Evolutionary conservation across 495 filamentous ascomycete genomes (phyloP).

Genomic region (Penicillium paxilli): DNA sequence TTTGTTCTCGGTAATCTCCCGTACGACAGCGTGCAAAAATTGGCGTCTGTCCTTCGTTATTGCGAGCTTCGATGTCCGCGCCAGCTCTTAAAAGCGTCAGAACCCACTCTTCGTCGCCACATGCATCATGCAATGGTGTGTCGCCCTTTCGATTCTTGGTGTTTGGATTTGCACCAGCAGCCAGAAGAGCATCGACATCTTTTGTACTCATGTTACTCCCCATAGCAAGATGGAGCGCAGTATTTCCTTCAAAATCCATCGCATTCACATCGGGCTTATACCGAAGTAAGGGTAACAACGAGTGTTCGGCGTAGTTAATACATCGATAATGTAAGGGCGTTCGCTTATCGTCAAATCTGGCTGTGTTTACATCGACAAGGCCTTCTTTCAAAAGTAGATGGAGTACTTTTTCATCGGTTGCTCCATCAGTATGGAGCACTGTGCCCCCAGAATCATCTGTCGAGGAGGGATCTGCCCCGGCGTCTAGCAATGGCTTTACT

Average conservation of each 20-base stretch:
- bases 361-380: constrained; percentile 13
- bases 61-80: constrained; percentile 17
- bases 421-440: constrained; percentile 11
- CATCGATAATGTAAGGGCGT: constrained; percentile 1
- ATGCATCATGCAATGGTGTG: constrained; percentile 11
- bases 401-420: constrained; percentile 7
- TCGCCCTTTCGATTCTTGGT: constrained; percentile 13
- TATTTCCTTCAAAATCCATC: not conserved
- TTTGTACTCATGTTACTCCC: not conserved
- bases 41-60: constrained; percentile 14
- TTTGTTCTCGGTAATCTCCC: not conserved
- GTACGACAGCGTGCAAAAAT: constrained; percentile 8
- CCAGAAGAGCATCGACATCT: constrained; percentile 10
- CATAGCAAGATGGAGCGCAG: constrained; percentile 2
- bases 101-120: too few species aligned
- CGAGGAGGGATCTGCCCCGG: constrained; percentile 16
- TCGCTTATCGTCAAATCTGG: not conserved
- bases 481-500: constrained; percentile 10
- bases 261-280: constrained; percentile 7
- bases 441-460: constrained; percentile 10
- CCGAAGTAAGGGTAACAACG: not conserved
- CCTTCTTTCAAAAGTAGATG: constrained; percentile 4
- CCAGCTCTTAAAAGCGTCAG: constrained; percentile 15
- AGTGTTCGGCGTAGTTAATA: not conserved
- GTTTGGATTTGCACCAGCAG: constrained; percentile 18